phyloP scores from a whole-genome alignment of 176 grass and related monocot genomes.

The Aegilops longissima region DNA sequence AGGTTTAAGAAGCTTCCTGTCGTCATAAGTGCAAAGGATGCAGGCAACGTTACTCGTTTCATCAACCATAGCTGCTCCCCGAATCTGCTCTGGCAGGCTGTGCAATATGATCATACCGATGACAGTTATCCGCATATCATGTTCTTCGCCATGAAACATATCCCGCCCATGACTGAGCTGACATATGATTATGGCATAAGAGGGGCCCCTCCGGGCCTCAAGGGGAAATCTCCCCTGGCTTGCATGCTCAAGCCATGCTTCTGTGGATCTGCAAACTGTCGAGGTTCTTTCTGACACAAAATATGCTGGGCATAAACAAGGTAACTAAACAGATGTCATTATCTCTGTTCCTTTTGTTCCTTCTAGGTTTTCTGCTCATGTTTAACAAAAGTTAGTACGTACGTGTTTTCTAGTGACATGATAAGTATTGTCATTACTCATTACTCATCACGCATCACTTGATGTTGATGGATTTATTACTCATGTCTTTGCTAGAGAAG shows the following conservation, averaged over 20 bases:
- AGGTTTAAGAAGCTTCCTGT: slow-evolving; percentile 38
- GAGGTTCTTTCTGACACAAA: slow-evolving; percentile 37
- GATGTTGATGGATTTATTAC: neutral
- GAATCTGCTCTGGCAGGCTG: slow-evolving; percentile 66
- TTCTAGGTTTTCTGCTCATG: neutral
- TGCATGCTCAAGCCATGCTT: slow-evolving; percentile 46
- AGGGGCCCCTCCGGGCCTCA: slow-evolving; percentile 35
- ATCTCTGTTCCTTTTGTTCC: neutral
- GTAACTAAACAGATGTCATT: neutral
- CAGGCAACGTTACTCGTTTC: slow-evolving; percentile 65
- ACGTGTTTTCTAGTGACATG: neutral
- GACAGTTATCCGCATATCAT: slow-evolving; percentile 55
- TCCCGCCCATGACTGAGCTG: slow-evolving; percentile 70
- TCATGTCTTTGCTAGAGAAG: neutral
- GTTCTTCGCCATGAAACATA: slow-evolving; percentile 71
- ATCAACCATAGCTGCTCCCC: slow-evolving; percentile 73
- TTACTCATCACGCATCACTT: no score
- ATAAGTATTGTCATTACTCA: neutral
- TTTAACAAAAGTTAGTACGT: neutral
- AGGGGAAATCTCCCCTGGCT: neutral
- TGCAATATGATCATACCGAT: slow-evolving; percentile 56
- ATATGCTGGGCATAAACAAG: neutral
- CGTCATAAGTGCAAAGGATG: slow-evolving; percentile 47
- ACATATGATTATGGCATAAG: slow-evolving; percentile 64
- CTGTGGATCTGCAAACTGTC: slow-evolving; percentile 39